Percentiles rank a stretch among this genome's conserved stretches.
phyloP scores from a whole-genome alignment of 73 alveolate genomes.

The Tetrahymena elliotti region DNA sequence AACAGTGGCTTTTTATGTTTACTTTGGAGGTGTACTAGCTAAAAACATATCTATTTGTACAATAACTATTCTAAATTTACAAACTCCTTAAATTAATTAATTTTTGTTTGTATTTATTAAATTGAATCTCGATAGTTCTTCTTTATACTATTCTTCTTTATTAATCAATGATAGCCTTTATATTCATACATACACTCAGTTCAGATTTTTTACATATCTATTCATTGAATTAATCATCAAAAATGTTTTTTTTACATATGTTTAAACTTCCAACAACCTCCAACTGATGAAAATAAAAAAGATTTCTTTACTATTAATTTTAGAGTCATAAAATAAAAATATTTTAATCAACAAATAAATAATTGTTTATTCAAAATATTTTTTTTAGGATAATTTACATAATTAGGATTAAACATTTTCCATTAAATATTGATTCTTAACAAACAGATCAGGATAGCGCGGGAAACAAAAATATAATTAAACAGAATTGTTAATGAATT shows the following conservation, averaged over 20 bases:
- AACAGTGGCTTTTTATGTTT: not conserved
- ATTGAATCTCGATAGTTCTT: not conserved
- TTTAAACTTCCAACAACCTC: no score
- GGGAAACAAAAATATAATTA: not conserved
- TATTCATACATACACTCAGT: no score
- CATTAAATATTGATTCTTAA: not conserved
- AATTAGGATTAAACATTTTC: not conserved
- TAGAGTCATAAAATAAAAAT: no score
- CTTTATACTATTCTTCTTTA: not conserved
- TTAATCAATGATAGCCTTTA: not conserved
- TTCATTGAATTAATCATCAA: no score
- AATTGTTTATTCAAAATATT: no score
- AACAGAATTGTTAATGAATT: not conserved
- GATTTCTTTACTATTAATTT: no score
- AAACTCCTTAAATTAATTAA: not conserved
- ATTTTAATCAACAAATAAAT: no score
- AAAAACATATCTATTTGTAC: not conserved
- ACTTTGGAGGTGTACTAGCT: not conserved
- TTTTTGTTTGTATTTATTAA: not conserved
- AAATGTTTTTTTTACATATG: no score
- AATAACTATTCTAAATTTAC: not conserved
- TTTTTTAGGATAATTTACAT: no score
- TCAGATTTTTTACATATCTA: not conserved
- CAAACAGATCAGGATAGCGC: not conserved
- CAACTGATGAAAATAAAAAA: no score